Conservation (phyloP, 1,139 yeast species). For the Suhomyces terraborum region DNA sequence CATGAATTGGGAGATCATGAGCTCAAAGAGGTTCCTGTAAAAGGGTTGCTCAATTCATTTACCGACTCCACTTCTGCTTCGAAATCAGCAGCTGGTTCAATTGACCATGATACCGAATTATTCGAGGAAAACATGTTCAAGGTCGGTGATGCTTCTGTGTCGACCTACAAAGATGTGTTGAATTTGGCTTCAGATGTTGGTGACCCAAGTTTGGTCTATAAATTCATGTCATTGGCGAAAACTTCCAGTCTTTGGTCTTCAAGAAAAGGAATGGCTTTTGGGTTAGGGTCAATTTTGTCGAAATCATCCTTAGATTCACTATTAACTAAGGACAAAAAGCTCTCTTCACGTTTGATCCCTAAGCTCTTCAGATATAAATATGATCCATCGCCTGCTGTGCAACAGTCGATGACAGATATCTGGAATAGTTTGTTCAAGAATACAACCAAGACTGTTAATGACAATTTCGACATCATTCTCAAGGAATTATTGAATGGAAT, state of each 20-base stretch:
- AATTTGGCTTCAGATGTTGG: conserved; percentile 92
- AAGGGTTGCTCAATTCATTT: conserved; percentile 74
- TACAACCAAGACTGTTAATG: conserved; percentile 54
- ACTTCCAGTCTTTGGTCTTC: conserved; percentile 91
- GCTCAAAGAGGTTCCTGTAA: conserved; percentile 71
- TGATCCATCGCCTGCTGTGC: conserved; percentile 79
- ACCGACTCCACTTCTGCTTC: conserved; percentile 64
- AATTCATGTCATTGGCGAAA: conserved; percentile 90
- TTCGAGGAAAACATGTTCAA: conserved; percentile 81
- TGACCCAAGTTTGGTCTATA: conserved; percentile 90
- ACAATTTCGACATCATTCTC: conserved; percentile 60
- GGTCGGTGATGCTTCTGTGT: conserved; percentile 83
- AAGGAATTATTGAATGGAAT: conserved; percentile 67
- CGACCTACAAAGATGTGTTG: conserved; percentile 84
- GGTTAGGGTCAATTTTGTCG: conserved; percentile 81
- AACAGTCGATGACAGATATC: conserved; percentile 82
- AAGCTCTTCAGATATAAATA: conserved; percentile 80
- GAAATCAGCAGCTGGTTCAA: conserved; percentile 62
- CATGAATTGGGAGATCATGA: conserved; percentile 76
- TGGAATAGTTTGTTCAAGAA: conserved; percentile 77
- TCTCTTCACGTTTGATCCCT: conserved; percentile 70
- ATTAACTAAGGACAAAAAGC: conserved; percentile 52
- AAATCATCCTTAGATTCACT: conserved; percentile 72
- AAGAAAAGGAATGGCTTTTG: conserved; percentile 91
- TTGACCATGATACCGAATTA: conserved; percentile 77